Evolutionary conservation across 2,329 filamentous ascomycete genomes (phyloP).

Genomic region (Exophiala viscosa): DNA sequence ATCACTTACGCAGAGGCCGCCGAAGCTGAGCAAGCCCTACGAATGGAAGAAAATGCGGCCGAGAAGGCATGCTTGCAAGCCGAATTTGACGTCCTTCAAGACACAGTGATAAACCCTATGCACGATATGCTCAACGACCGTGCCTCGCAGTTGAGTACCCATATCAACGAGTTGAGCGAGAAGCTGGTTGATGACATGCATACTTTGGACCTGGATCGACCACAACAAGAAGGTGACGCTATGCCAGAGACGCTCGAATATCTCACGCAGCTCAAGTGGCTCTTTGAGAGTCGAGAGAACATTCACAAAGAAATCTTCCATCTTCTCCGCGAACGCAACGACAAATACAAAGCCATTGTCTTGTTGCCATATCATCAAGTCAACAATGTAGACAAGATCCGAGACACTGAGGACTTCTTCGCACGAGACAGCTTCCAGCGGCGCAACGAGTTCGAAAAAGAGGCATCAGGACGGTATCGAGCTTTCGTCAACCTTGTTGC

Average conservation of each 20-base stretch:
- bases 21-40: constrained; percentile 71
- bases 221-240: constrained; percentile 93
- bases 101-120: constrained; percentile 74
- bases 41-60: constrained; percentile 64
- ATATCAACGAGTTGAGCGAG: constrained; percentile 72
- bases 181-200: constrained; percentile 70
- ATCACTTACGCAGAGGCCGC: constrained; percentile 82
- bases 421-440: constrained; percentile 70
- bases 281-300: constrained; percentile 88
- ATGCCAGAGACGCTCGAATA: constrained; percentile 92
- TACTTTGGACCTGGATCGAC: constrained; percentile 68
- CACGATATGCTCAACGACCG: constrained; percentile 75
- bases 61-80: constrained; percentile 71
- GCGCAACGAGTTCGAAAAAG: constrained; percentile 65
- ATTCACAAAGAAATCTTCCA: constrained; percentile 83
- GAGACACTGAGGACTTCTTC: constrained; percentile 78
- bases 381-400: constrained; percentile 73
- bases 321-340: constrained; percentile 76
- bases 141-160: constrained; percentile 67
- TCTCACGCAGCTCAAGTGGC: constrained; percentile 90
- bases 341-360: constrained; percentile 80
- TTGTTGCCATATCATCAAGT: constrained; percentile 72
- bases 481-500: constrained; percentile 77
- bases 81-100: constrained; percentile 81
- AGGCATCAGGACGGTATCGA: constrained; percentile 68